Percentiles rank a stretch among this genome's conserved stretches.
Evolutionary conservation across 495 filamentous ascomycete species (phyloP).

Genomic region (Penicillium taxi): DNA sequence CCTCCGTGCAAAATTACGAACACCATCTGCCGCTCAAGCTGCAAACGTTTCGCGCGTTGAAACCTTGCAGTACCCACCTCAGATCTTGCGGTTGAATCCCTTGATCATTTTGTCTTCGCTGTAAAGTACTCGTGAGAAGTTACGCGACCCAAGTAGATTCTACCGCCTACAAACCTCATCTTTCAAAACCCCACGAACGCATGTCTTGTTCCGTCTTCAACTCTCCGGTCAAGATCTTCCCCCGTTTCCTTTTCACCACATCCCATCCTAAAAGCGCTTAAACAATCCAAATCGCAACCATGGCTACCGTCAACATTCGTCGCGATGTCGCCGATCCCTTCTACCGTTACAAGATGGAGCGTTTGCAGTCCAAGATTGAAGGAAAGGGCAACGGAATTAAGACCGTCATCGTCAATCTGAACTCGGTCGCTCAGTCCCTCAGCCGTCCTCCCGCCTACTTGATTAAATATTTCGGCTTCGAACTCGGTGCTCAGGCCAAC

Average conservation of each 20-base stretch:
- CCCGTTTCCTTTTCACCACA: slow-evolving; percentile 29
- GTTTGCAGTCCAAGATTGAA: slow-evolving; percentile 96
- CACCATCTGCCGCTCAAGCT: slow-evolving; percentile 85
- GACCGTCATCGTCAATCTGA: slow-evolving; percentile 92
- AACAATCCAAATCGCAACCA: slow-evolving; percentile 46
- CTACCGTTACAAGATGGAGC: slow-evolving; percentile 99
- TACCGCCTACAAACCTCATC: slow-evolving; percentile 38
- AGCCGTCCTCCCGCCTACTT: slow-evolving; percentile 88
- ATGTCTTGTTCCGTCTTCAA: slow-evolving; percentile 47
- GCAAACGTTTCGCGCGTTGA: slow-evolving; percentile 86
- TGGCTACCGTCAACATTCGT: slow-evolving; percentile 94
- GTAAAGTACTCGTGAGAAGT: slow-evolving; percentile 21
- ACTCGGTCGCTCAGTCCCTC: slow-evolving; percentile 87
- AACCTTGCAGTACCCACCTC: slow-evolving; percentile 76
- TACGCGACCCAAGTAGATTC: slow-evolving; percentile 8
- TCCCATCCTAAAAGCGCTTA: slow-evolving; percentile 4
- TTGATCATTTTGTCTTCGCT: slow-evolving; percentile 14
- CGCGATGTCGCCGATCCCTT: slow-evolving; percentile 97
- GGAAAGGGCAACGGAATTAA: slow-evolving; percentile 98
- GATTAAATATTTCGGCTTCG: slow-evolving; percentile 99
- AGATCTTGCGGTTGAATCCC: slow-evolving; percentile 75
- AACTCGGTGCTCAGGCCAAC: slow-evolving; percentile 96
- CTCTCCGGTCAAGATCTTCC: slow-evolving; percentile 33
- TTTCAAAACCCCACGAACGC: slow-evolving; percentile 32
- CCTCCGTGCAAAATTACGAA: slow-evolving; percentile 64